Evolutionary conservation across 352 stramenopile species (phyloP).

Genomic region (Globisporangium irregulare): DNA sequence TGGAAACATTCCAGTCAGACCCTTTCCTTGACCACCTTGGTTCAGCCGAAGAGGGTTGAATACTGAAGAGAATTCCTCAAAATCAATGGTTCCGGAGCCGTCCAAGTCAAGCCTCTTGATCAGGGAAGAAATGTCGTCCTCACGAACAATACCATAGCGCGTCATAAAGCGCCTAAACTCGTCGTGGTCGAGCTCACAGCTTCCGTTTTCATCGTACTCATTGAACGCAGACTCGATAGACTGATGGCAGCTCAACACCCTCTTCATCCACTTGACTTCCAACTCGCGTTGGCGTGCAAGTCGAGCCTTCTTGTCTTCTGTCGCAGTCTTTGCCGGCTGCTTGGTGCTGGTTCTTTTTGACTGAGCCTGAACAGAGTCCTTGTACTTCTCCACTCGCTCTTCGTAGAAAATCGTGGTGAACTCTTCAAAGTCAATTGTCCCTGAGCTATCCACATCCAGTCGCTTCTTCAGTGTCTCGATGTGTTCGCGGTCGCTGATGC

Average conservation of each 20-base stretch:
- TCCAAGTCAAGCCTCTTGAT: constrained; percentile 49
- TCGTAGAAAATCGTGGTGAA: constrained; percentile 66
- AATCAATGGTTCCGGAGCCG: constrained; percentile 47
- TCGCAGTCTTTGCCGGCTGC: not conserved
- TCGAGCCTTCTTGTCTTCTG: constrained; percentile 28
- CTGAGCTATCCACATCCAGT: constrained; percentile 43
- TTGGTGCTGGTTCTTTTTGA: not conserved
- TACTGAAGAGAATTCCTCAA: constrained; percentile 50
- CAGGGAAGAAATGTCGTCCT: constrained; percentile 50
- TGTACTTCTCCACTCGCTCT: constrained; percentile 9
- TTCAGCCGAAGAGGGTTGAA: constrained; percentile 48
- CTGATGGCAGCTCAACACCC: constrained; percentile 49
- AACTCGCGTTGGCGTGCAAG: constrained; percentile 38
- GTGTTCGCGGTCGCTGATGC: constrained; percentile 40
- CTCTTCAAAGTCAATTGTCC: constrained; percentile 57
- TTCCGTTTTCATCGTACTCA: constrained; percentile 61
- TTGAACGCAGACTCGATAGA: constrained; percentile 60
- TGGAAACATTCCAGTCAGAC: not conserved
- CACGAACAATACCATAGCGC: constrained; percentile 56
- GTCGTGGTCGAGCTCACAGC: constrained; percentile 47
- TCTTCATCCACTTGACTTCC: constrained; percentile 65
- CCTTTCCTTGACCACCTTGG: constrained; percentile 7
- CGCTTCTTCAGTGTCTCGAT: constrained; percentile 42
- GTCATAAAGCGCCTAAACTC: constrained; percentile 72
- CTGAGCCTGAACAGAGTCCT: not conserved